phyloP scores from a whole-genome alignment of 2,329 filamentous ascomycete genomes.

The Beauveria sp. region DNA sequence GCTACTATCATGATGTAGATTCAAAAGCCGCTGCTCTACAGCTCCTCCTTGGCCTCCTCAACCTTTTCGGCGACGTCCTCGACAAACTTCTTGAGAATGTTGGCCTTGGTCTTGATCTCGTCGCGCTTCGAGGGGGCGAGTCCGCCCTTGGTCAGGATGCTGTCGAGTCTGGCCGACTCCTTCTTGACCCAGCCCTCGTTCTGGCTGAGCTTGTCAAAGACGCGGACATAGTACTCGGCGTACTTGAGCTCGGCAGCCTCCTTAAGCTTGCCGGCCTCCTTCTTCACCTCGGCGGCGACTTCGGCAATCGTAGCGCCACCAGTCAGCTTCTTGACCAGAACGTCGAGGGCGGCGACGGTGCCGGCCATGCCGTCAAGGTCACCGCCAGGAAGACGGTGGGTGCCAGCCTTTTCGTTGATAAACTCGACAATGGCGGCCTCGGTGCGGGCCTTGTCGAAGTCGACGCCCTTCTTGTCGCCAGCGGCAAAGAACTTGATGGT shows the following conservation, averaged over 20 bases:
- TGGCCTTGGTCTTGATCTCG: constrained; percentile 77
- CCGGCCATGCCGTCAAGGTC: constrained; percentile 72
- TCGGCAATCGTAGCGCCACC: constrained; percentile 55
- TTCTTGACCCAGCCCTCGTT: constrained; percentile 76
- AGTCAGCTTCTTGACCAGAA: constrained; percentile 65
- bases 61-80: constrained; percentile 47
- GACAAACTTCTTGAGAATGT: constrained; percentile 76
- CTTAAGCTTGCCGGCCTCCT: constrained; percentile 58
- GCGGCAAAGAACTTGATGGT: constrained; percentile 97
- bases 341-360: constrained; percentile 72
- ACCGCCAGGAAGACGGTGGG: constrained; percentile 75
- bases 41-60: constrained; percentile 55
- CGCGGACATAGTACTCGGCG: constrained; percentile 88
- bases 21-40: constrained; percentile 42
- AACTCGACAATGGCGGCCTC: constrained; percentile 72
- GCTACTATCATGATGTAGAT: constrained; percentile 23
- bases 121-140: constrained; percentile 81
- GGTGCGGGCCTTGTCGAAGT: constrained; percentile 68
- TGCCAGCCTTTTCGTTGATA: constrained; percentile 83
- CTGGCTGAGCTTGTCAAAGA: constrained; percentile 74
- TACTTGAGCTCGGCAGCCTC: constrained; percentile 62
- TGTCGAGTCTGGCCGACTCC: constrained; percentile 73
- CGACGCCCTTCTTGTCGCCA: constrained; percentile 63
- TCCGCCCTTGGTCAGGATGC: constrained; percentile 78
- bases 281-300: constrained; percentile 63